Conservation (phyloP, 1,139 yeast species). For the Geotrichum australiense region DNA sequence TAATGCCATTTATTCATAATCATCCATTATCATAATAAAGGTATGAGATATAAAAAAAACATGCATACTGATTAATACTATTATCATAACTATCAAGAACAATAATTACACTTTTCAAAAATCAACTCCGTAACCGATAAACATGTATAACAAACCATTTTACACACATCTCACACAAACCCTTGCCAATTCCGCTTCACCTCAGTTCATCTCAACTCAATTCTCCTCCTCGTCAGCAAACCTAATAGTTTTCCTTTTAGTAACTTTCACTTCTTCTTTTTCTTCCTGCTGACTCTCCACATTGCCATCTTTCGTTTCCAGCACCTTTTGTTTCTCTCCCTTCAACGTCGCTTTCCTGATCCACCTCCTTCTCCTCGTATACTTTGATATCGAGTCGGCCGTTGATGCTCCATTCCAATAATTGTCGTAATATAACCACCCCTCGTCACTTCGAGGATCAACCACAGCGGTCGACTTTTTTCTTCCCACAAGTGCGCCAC, state of each 20-base stretch:
- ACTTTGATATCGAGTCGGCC: constrained; percentile 82
- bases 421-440: constrained; percentile 81
- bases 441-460: constrained; percentile 74
- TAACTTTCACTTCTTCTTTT: neutral
- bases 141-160: too few relatives aligned
- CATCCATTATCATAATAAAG: too few relatives aligned
- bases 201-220: too few relatives aligned
- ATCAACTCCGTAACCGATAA: too few relatives aligned
- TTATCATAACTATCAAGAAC: too few relatives aligned
- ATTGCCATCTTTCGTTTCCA: neutral
- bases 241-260: constrained; percentile 4
- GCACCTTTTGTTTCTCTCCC: neutral
- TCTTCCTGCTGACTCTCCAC: neutral
- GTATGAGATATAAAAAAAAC: too few relatives aligned
- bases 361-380: constrained; percentile 94
- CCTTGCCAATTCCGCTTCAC: too few relatives aligned
- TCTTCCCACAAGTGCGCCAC: constrained; percentile 43
- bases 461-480: constrained; percentile 4
- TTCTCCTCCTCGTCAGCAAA: constrained; percentile 4
- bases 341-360: constrained; percentile 72
- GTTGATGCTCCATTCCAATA: constrained; percentile 90
- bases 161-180: too few relatives aligned
- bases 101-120: too few relatives aligned
- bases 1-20: too few relatives aligned
- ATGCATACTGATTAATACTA: too few relatives aligned